Evolutionary conservation across 2,329 filamentous ascomycete genomes (phyloP).

Genomic region (Cladophialophora psammophila): DNA sequence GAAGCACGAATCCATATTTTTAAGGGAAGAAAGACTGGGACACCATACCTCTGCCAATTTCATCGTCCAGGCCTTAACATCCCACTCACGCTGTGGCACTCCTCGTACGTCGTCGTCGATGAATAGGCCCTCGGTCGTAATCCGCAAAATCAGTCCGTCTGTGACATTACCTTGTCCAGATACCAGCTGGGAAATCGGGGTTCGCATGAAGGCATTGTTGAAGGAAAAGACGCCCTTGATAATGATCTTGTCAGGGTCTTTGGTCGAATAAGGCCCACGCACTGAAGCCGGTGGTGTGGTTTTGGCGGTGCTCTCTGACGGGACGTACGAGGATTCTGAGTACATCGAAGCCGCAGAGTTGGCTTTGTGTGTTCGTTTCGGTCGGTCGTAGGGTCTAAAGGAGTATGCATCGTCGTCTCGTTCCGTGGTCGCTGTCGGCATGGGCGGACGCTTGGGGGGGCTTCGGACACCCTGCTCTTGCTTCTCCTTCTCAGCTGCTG

Average conservation of each 20-base stretch:
- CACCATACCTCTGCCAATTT: constrained; percentile 91
- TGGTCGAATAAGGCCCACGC: constrained; percentile 80
- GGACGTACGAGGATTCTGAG: constrained; percentile 86
- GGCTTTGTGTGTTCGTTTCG: constrained; percentile 63
- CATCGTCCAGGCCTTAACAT: constrained; percentile 97
- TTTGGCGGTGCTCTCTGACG: constrained; percentile 80
- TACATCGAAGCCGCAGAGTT: constrained; percentile 74
- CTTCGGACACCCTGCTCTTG: constrained; percentile 65
- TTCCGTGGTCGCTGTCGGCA: constrained; percentile 49
- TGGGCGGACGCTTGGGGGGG: constrained; percentile 45
- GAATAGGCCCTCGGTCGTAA: constrained; percentile 93
- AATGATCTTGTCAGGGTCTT: constrained; percentile 94
- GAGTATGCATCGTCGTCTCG: constrained; percentile 71
- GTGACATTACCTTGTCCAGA: constrained; percentile 85
- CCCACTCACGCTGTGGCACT: constrained; percentile 96
- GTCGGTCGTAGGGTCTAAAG: constrained; percentile 78
- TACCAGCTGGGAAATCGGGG: constrained; percentile 88
- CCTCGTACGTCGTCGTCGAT: constrained; percentile 94
- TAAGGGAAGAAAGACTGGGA: constrained; percentile 59
- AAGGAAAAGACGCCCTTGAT: constrained; percentile 93
- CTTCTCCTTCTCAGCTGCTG: constrained; percentile 39
- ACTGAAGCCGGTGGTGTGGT: constrained; percentile 84
- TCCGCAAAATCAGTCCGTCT: constrained; percentile 88
- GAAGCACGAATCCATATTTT: constrained; percentile 32
- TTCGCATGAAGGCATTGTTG: constrained; percentile 85